phyloP scores from a whole-genome alignment of 768 basidiomycete species.

The Podaxis sp. region DNA sequence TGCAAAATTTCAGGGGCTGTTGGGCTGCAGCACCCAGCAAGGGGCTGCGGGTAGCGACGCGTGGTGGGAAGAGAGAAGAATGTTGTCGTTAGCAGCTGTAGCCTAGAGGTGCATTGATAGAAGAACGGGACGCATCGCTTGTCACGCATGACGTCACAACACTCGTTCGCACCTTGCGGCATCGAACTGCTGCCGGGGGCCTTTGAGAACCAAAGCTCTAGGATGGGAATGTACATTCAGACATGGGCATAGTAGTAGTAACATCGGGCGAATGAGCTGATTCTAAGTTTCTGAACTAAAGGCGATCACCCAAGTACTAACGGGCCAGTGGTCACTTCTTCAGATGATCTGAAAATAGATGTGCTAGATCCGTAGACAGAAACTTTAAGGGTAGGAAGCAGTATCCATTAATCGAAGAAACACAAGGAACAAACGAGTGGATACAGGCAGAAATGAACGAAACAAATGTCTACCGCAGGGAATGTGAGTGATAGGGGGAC shows the following conservation, averaged over 20 bases:
- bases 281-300: too few species aligned
- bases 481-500: neutral
- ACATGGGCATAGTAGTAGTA: too few species aligned
- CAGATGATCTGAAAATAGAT: neutral
- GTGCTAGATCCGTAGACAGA: neutral
- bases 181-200: too few species aligned
- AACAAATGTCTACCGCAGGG: neutral
- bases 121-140: neutral
- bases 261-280: too few species aligned
- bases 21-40: neutral
- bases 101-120: neutral
- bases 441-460: conserved; percentile 1
- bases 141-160: conserved; percentile 1
- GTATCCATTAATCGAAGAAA: neutral
- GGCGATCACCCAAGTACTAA: neutral
- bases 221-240: too few species aligned
- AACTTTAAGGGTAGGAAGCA: neutral
- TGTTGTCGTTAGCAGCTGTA: neutral
- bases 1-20: neutral
- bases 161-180: too few species aligned
- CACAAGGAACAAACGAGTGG: neutral
- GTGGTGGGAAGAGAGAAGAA: neutral
- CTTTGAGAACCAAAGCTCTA: too few species aligned
- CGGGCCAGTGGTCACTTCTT: too few species aligned
- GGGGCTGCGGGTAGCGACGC: too few species aligned